Evolutionary conservation across 1,139 yeast species (phyloP), one percentile per base, ranked within the genome.

Genomic region (Taphrina flavorubra): DNA sequence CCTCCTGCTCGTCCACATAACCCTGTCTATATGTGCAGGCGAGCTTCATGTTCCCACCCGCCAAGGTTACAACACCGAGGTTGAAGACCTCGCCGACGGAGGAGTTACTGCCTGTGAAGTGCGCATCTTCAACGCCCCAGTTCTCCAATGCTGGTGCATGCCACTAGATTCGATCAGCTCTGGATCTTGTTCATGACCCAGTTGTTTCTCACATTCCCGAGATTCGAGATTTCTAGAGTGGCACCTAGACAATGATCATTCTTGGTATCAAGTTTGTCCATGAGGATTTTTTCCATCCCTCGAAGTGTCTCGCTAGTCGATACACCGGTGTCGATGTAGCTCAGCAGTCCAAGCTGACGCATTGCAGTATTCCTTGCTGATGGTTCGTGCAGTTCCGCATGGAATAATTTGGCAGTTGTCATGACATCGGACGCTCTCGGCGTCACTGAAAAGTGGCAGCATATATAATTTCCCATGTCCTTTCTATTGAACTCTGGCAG

Each of bases 151-250:
- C 16, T 7, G 62, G 62, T 46, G 40, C 42, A 13, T 44, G 20
- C 62, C 62, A 58, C 62, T 58, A 20, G 3, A 14, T 34, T 7
- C 1, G 13, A 53, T 53, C n/a, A 53, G 58, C 58, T 13, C n/a
- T 16, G 6, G 14, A 10, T 31, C 10, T 16, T 8, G n/a, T n/a
- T 40, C n/a, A n/a, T 16, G 11, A 1, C 7, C 20, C 39, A 16
- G 11, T 25, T 2, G 31, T 13, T 44, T 6, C 40, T 58, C 25
- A 58, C 62, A 46, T 18, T 55, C 49, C 67, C 67, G 25, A 63
- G 46, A 37, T 63, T 63, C 25, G 67, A 63, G 14, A 63, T 37
- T 34, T 63, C 67, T 14, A 63, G 42, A 13, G 61, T 63, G 16
- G 36, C 55, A 11, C 34, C 16, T n/a, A 63, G 36, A 36, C 61